phyloP scores from a whole-genome alignment of 768 basidiomycete species.

The Boletus sp. region DNA sequence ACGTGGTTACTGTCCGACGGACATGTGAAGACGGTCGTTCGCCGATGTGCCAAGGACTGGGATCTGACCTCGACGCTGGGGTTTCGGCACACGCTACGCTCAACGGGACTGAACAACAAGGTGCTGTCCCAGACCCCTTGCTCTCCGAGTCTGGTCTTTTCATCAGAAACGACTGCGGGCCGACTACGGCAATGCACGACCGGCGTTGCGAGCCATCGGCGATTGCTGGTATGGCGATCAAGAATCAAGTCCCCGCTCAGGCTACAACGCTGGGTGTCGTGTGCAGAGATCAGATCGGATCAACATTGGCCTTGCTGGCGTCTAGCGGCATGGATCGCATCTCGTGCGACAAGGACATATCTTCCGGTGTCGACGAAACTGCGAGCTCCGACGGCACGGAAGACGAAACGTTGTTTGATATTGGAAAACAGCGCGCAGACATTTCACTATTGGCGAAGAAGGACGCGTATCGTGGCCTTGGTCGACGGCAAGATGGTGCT shows the following conservation, averaged over 20 bases:
- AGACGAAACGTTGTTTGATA: background rate
- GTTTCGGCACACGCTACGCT: background rate
- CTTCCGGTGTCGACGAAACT: background rate
- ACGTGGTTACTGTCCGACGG: background rate
- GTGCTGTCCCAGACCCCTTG: background rate
- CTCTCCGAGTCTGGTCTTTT: too few species aligned
- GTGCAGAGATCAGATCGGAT: background rate
- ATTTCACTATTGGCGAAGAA: background rate
- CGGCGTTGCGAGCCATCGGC: background rate
- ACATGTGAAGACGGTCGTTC: background rate
- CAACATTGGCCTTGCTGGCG: background rate
- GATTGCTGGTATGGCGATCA: background rate
- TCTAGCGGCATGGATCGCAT: background rate
- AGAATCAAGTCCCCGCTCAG: background rate
- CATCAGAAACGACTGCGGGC: background rate
- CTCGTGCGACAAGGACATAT: background rate
- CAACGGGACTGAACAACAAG: background rate
- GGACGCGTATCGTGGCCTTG: background rate
- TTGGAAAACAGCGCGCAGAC: background rate
- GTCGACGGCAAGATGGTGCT: background rate
- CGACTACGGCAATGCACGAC: background rate
- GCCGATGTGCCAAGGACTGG: background rate
- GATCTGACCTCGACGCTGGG: background rate
- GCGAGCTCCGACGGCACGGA: background rate
- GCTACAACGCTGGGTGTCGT: background rate